phyloP scores from a whole-genome alignment of 208 protist species.

The Leishmania tarentolae region DNA sequence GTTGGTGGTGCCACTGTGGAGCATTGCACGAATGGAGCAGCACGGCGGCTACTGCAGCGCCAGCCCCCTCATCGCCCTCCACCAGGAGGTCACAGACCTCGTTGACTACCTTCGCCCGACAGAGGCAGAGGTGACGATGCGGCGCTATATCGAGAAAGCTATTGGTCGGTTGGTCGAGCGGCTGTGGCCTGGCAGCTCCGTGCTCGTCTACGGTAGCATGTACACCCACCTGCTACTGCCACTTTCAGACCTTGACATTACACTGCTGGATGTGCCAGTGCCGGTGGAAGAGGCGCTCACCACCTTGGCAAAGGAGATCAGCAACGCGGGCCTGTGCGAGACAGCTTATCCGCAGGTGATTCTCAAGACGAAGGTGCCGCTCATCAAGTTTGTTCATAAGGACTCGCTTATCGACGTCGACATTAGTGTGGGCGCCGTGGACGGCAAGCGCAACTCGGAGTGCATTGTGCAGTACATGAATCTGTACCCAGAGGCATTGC shows the following conservation, averaged over 20 bases:
- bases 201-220: constrained; percentile 88
- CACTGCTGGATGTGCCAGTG: constrained; percentile 61
- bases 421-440: constrained; percentile 87
- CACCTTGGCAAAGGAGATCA: constrained; percentile 65
- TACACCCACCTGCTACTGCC: constrained; percentile 88
- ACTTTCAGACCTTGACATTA: constrained; percentile 86
- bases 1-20: constrained; percentile 47
- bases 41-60: constrained; percentile 55
- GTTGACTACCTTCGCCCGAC: constrained; percentile 80
- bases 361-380: constrained; percentile 92
- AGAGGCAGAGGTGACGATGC: constrained; percentile 80
- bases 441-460: constrained; percentile 81
- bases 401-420: constrained; percentile 86
- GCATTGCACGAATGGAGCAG: constrained; percentile 33
- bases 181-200: constrained; percentile 78
- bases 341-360: constrained; percentile 86
- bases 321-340: constrained; percentile 56
- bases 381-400: constrained; percentile 90
- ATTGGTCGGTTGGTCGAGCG: constrained; percentile 51
- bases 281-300: constrained; percentile 68
- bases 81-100: constrained; percentile 86
- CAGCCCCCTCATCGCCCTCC: constrained; percentile 69
- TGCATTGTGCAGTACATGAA: constrained; percentile 67
- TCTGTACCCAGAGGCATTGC: constrained; percentile 74
- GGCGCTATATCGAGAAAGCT: constrained; percentile 68